Base-by-base conservation (phyloP, 352 stramenopile genomes). In the Pseudoperonospora humuli region DNA sequence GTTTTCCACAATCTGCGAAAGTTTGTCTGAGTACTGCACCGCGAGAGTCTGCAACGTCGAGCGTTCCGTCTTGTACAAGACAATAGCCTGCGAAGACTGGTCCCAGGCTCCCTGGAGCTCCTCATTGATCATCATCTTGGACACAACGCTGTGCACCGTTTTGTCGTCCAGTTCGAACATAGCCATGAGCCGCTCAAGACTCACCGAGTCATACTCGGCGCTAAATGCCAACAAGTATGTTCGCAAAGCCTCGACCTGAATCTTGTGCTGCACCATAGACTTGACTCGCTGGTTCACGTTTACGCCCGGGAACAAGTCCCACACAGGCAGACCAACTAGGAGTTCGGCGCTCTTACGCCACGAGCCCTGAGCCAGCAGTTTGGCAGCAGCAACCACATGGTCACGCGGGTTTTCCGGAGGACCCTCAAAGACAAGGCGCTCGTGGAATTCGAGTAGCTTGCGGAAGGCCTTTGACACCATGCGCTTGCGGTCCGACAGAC, bases 51-150 rank as follows among this genome's bases (percentile, higher is more conserved):
- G 96, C 15, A 99, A 67, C 4, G 70, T 79, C 48, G 88, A 97
- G 24, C 92, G 86, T 57, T 98, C 89, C 26, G 88, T 85, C 64
- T 96, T 95, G 59, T 97, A 86, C 55, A 99, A 75, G 38, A 97
- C 75, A 53, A 98, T 97, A 20, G 93, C 97, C 67, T 97, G 82
- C 41, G 96, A 98, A 10, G 91, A 93, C 75, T 98, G 93, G 75
- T 99, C 96, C 95, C 95, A 99, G 31, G 83, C 95, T 33, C 90
- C 96, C 54, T 94, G 84, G 3, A 99, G 76, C 65, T 99, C 95
- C 37, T 95, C 81, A 55, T 97, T 98, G 74, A 99, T 97, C 79
- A 99, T 98, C 95, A 99, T 98, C 66, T 98, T 98, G 37, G 87
- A 98, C 24, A 99, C 89, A n/a, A 98, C 85, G 45, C 76, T 94